These are phyloP conservation scores for Ambrosiella cleistominuta DNA, from an alignment of 2,329 filamentous ascomycete genomes.

Conservation along the genomic window DNA sequence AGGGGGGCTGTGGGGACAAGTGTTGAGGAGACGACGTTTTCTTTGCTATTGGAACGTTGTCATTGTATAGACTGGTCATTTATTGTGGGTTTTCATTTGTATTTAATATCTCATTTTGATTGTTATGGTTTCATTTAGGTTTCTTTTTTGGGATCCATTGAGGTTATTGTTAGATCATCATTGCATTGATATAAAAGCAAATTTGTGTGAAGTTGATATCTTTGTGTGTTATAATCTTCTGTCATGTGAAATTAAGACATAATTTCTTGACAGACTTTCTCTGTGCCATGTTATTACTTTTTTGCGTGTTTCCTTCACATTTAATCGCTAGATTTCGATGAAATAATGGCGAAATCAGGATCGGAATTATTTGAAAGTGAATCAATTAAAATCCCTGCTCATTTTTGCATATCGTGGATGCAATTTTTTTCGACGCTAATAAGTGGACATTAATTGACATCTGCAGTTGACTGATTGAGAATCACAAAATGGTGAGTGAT, in stretches of 20 bases:
- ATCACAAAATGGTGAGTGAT: too few relatives aligned
- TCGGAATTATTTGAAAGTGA: neutral
- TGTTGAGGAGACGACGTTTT: neutral
- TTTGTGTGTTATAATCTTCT: too few relatives aligned
- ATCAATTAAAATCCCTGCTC: conserved; percentile 13
- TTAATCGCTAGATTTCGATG: neutral
- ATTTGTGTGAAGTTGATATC: too few relatives aligned
- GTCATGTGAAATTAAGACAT: neutral
- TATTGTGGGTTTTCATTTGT: neutral
- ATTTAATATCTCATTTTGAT: neutral
- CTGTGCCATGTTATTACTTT: neutral
- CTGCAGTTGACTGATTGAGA: neutral
- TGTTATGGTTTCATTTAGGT: neutral
- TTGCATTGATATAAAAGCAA: neutral
- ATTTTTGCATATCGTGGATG: neutral
- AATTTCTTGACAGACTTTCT: neutral
- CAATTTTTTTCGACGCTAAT: neutral
- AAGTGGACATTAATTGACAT: neutral
- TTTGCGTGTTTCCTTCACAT: neutral
- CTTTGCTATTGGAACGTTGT: neutral
- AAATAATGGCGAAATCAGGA: neutral
- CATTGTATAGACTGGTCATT: neutral
- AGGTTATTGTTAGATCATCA: neutral
- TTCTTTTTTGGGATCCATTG: neutral
- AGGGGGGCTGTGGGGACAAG: conserved; percentile 7